These are phyloP conservation scores for Epithemia pelagica DNA, from an alignment of 108 stramenopile genomes.

Conservation along the genomic window DNA sequence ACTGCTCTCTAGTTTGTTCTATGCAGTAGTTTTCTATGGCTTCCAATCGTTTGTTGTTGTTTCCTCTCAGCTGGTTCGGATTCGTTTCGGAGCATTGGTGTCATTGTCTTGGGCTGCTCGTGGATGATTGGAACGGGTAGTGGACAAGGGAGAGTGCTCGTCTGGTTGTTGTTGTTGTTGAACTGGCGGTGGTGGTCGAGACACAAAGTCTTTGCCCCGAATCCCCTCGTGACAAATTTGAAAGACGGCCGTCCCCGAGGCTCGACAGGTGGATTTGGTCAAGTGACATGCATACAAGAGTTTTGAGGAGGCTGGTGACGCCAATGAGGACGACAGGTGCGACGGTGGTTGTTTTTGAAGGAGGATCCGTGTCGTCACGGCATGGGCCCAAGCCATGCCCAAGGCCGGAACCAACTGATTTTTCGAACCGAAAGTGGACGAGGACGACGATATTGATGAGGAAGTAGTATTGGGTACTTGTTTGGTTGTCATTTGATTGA, in stretches of 20 bases:
- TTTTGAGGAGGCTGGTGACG: neutral
- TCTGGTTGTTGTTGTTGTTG: too few species aligned
- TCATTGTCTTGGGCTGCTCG: too few species aligned
- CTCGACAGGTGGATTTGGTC: constrained; percentile 67
- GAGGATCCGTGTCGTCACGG: constrained; percentile 79
- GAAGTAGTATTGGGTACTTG: constrained; percentile 13
- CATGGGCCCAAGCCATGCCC: constrained; percentile 95
- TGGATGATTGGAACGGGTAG: too few species aligned
- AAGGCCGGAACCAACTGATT: constrained; percentile 69
- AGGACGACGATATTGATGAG: neutral
- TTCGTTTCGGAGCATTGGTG: too few species aligned
- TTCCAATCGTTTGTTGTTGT: too few species aligned
- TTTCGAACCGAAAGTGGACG: constrained; percentile 18
- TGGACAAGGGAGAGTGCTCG: too few species aligned
- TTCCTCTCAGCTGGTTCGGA: too few species aligned
- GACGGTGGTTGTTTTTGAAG: constrained; percentile 10
- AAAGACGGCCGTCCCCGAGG: constrained; percentile 50
- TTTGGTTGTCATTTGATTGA: constrained; percentile 95
- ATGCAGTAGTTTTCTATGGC: too few species aligned
- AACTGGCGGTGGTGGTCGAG: too few species aligned
- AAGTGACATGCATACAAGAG: constrained; percentile 24
- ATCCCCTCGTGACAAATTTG: constrained; percentile 52
- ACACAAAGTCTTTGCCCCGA: constrained; percentile 22
- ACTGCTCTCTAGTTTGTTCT: too few species aligned
- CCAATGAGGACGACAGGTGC: constrained; percentile 14